Percentiles rank a stretch among this genome's conserved stretches.
Conservation (phyloP, 495 filamentous ascomycete species). For the Neurospora sp. region DNA sequence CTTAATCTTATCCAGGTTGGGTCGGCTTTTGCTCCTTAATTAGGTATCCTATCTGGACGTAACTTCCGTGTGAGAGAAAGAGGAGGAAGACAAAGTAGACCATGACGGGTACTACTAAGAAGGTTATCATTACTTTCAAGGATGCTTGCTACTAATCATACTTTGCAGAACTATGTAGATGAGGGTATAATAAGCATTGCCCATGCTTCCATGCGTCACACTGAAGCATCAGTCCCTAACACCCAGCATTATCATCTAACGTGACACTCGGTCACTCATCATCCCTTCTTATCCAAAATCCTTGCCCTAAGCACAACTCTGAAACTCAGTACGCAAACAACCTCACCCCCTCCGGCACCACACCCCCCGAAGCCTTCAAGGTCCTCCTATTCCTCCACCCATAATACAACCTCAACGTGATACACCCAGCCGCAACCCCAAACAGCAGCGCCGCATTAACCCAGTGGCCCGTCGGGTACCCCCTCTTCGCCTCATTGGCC, state of each 20-base stretch:
- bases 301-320: not conserved
- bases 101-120: not conserved
- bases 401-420: constrained; percentile 29
- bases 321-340: not conserved
- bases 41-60: no score
- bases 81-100: not conserved
- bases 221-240: not conserved
- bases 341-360: not conserved
- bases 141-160: not conserved
- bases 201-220: not conserved
- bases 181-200: not conserved
- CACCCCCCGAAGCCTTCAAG: constrained; percentile 2
- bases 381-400: constrained; percentile 24
- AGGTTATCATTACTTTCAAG: not conserved
- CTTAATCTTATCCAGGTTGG: no score
- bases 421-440: constrained; percentile 25
- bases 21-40: no score
- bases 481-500: constrained; percentile 41
- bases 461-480: constrained; percentile 55
- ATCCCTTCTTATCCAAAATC: not conserved
- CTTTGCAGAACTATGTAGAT: not conserved
- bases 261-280: not conserved
- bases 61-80: not conserved
- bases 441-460: constrained; percentile 30
- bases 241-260: not conserved